Conservation (phyloP, 2,329 filamentous ascomycete genomes). For the Aspergillus ruber region DNA sequence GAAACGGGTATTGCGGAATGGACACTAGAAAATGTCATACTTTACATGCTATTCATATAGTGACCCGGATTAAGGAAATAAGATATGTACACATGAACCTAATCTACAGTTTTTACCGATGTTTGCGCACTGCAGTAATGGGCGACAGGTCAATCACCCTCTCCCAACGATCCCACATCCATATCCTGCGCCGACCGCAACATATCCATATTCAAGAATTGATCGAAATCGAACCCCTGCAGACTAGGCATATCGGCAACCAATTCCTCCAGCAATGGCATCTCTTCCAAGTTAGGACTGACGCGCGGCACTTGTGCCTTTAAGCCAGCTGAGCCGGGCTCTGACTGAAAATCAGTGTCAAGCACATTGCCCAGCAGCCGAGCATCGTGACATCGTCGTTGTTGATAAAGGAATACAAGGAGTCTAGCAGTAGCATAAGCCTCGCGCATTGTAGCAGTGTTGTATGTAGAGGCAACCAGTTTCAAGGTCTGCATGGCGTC, state of each 20-base stretch:
- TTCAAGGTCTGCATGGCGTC: slow-evolving; percentile 46
- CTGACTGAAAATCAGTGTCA: not conserved
- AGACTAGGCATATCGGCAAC: not conserved
- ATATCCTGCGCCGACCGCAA: too few relatives aligned
- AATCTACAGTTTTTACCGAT: too few relatives aligned
- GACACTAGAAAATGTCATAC: too few relatives aligned
- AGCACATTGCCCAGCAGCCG: slow-evolving; percentile 18
- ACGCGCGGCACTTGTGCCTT: too few relatives aligned
- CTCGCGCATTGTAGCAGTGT: slow-evolving; percentile 44
- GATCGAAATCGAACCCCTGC: not conserved
- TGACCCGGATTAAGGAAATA: too few relatives aligned
- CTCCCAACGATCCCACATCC: too few relatives aligned
- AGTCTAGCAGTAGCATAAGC: slow-evolving; percentile 48
- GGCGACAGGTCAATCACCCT: too few relatives aligned
- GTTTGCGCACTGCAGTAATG: too few relatives aligned
- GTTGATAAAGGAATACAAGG: slow-evolving; percentile 47
- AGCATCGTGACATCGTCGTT: slow-evolving; percentile 36
- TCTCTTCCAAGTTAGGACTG: not conserved
- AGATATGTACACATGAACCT: too few relatives aligned
- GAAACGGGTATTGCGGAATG: too few relatives aligned
- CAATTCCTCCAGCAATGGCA: not conserved
- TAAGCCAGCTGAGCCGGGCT: not conserved
- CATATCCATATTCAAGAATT: not conserved
- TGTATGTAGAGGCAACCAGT: slow-evolving; percentile 36
- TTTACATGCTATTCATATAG: too few relatives aligned